Evolutionary conservation across 2,329 filamentous ascomycete species (phyloP), one percentile per base, ranked within the genome.

Genomic region (Cladophialophora carrionii): DNA sequence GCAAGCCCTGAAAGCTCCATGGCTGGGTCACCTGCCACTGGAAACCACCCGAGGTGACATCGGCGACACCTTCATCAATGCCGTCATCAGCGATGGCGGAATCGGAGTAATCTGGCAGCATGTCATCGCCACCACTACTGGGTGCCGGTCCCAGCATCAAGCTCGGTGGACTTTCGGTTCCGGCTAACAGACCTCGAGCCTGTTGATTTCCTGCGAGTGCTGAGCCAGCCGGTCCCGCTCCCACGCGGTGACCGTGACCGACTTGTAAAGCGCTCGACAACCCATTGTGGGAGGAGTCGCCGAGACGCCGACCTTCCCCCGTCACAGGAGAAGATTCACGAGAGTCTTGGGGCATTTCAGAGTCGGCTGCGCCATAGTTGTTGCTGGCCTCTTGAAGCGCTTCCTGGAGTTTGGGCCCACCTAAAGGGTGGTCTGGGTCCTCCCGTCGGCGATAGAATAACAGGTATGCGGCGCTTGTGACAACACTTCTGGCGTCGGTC

Each of bases 381-480:
- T 84, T 82, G 56, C 32, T 58, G 56, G 56, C 43, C 73, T 85
- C 90, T 59, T 88, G 84, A 61, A 91, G 82, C 57, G 96, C 87
- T 70, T 88, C 82, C 71, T 88, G 85, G 66, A 97, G 88, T 58
- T 85, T 85, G 52, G 88, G 84, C 29, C 93, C 93, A 63, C 95
- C 95, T 70, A 99, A 86, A 68, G 92, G 90, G 67, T 78, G 79
- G 6, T 58, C 56, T 43, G 56, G 20, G 7, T 85, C 83, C 4
- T 92, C 91, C 69, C 92, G 89, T 63, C 95, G 90, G 48, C 95
- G 91, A 79, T 99, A 99, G 82, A 99, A 99, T 37, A 99, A 83
- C 10, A 99, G 84, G 77, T 99, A 99, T 0, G 95, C 95, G 22
- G 90, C 88, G 17, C 85, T 79, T 4, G 91, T 90, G 4, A 96